Evolutionary conservation across 495 filamentous ascomycete genomes (phyloP), one percentile per base, ranked within the genome.

Genomic region (Podospora fimiseda): DNA sequence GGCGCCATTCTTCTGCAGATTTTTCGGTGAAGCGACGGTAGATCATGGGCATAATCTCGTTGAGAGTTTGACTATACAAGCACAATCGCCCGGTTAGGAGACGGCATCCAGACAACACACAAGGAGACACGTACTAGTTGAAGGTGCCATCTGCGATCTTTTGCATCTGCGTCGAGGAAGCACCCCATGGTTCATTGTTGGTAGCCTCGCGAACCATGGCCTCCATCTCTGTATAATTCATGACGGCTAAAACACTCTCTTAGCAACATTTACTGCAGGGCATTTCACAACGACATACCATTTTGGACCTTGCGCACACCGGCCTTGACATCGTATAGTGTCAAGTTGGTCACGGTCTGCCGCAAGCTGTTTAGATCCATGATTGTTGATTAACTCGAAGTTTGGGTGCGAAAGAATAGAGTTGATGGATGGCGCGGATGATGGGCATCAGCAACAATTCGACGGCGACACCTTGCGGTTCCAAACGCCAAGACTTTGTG

Each of bases 191-290:
- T 66, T 97, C 92, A 66, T 96, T 96, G 71, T 97, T 97, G 21
- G 92, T 97, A 41, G 92, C 92, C 76, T 97, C 92, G 62, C 92
- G 87, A 53, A 95, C 89, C 88, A 97, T 99, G 50, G 90, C 76
- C 73, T 99, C 93, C 92, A 96, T 97, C 67, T 97, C 93, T n/a
- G 93, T 98, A 70, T 92, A 96, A 71, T 97, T 98, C 93, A 96
- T 96, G 38, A 98, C 92, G 57, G 90, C 92, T 96, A 63, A 52
- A 48, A 51, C 37, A 48, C 52, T 43, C 44, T 23, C 33, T 13
- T 8, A 43, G 3, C 6, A 22, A 8, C 3, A 14, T 45, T 9
- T 7, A 39, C n/a, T 4, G 11, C 15, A 2, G 22, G 2, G 22
- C 23, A 2, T 18, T 45, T 42, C 20, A n/a, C n/a, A n/a, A 48